phyloP scores from a whole-genome alignment of 2,329 filamentous ascomycete genomes.

The Aspergillus floridensis region DNA sequence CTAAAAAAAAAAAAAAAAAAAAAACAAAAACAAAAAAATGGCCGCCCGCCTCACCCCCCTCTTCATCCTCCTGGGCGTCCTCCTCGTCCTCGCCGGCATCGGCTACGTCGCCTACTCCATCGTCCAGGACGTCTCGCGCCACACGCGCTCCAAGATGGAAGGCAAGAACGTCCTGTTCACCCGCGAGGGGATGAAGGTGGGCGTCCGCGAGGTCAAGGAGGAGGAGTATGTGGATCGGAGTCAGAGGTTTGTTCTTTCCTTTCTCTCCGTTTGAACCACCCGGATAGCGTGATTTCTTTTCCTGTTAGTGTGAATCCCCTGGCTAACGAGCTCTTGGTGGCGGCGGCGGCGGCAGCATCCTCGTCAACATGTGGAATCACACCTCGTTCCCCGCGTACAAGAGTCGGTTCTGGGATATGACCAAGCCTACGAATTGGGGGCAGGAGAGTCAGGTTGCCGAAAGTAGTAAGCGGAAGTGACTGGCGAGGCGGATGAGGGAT shows the following conservation, averaged over 20 bases:
- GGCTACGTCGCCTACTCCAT: slow-evolving; percentile 59
- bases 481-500: not conserved
- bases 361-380: slow-evolving; percentile 52
- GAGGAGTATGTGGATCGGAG: slow-evolving; percentile 61
- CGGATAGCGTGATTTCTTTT: no score
- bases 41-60: slow-evolving; percentile 51
- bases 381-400: slow-evolving; percentile 48
- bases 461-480: slow-evolving; percentile 7
- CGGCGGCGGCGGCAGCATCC: slow-evolving; percentile 31
- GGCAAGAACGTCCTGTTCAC: slow-evolving; percentile 61
- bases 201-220: slow-evolving; percentile 55
- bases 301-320: no score
- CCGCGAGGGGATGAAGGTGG: slow-evolving; percentile 61
- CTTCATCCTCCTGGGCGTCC: slow-evolving; percentile 54
- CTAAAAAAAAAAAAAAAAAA: slow-evolving; percentile 13
- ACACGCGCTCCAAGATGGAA: slow-evolving; percentile 60
- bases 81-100: slow-evolving; percentile 51
- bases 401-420: slow-evolving; percentile 43
- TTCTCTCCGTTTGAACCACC: no score
- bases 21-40: slow-evolving; percentile 13
- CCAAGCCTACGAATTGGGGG: slow-evolving; percentile 16
- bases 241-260: slow-evolving; percentile 47
- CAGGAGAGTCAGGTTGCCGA: not conserved
- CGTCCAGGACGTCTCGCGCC: slow-evolving; percentile 57
- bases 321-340: no score